Percentiles rank a stretch among this genome's conserved stretches.
Conservation (phyloP, 2,329 filamentous ascomycete genomes). For the Calonectria pteridis region DNA sequence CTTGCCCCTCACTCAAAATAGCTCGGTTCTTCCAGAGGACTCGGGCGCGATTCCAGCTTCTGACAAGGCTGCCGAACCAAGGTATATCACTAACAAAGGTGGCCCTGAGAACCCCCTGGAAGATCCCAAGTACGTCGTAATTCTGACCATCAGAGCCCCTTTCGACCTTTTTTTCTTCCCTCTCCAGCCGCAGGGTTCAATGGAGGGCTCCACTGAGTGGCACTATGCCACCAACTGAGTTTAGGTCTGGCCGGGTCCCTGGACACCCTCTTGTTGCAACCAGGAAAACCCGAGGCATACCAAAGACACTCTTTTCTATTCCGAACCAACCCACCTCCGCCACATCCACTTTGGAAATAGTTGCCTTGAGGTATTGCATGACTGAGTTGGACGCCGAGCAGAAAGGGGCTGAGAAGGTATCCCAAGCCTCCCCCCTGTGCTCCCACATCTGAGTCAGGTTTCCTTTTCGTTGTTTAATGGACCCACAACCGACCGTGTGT, state of each 20-base stretch:
- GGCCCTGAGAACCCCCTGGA: conserved; percentile 23
- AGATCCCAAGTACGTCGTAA: conserved; percentile 23
- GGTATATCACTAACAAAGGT: conserved; percentile 41
- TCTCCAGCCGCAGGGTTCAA: conserved; percentile 45
- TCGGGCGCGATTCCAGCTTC: conserved; percentile 13
- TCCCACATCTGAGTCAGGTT: conserved; percentile 5
- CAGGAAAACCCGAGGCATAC: conserved; percentile 11
- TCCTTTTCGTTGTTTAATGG: background rate
- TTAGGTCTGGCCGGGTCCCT: conserved; percentile 7
- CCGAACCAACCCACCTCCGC: background rate
- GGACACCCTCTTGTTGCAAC: background rate
- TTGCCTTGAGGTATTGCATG: background rate
- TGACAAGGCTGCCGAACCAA: conserved; percentile 35
- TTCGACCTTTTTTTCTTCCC: conserved; percentile 35
- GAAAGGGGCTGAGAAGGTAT: background rate
- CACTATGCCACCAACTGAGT: conserved; percentile 1
- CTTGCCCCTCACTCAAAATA: background rate
- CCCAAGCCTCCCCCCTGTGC: background rate
- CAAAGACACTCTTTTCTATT: background rate
- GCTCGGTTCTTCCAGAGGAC: background rate
- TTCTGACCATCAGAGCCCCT: conserved; percentile 24
- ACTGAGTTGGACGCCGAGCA: background rate
- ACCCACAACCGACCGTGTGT: background rate
- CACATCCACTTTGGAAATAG: background rate
- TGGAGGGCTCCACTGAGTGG: conserved; percentile 25